Conservation (phyloP, 176 grass and related monocot species). For the Leersia perrieri region DNA sequence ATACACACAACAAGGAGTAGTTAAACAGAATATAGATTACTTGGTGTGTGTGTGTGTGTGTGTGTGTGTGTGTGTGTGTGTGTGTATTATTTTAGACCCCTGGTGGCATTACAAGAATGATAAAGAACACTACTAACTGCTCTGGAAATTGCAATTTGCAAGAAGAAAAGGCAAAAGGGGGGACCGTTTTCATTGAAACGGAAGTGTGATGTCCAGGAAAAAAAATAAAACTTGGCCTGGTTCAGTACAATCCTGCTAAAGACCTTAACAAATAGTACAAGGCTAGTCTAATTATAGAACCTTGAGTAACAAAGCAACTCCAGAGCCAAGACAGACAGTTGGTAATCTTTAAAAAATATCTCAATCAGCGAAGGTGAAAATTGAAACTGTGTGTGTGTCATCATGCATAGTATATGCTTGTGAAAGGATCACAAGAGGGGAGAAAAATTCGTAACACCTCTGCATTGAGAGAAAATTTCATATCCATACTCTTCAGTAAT, state of each 20-base stretch:
- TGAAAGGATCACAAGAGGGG: not conserved
- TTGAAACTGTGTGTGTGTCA: not conserved
- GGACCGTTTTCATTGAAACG: not conserved
- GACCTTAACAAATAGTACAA: not conserved
- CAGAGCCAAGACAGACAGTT: not conserved
- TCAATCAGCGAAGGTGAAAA: not conserved
- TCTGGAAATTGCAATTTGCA: not conserved
- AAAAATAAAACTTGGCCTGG: not conserved
- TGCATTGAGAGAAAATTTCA: not conserved
- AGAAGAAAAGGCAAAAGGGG: not conserved
- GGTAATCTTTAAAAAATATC: not conserved
- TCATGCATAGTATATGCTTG: not conserved
- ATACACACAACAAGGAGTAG: not conserved
- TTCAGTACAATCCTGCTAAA: not conserved
- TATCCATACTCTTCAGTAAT: conserved; percentile 6
- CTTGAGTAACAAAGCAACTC: not conserved
- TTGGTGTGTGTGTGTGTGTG: too few relatives aligned
- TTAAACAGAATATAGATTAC: not conserved
- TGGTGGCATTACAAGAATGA: not conserved
- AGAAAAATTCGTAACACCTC: not conserved
- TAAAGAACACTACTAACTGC: not conserved
- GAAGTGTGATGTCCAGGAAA: not conserved
- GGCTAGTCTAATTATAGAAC: not conserved
- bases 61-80: too few relatives aligned
- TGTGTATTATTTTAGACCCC: not conserved